Evolutionary conservation across 371 early-diverging fungal genomes (phyloP), one percentile per base, ranked within the genome.

Genomic region (Mortierella sp.): DNA sequence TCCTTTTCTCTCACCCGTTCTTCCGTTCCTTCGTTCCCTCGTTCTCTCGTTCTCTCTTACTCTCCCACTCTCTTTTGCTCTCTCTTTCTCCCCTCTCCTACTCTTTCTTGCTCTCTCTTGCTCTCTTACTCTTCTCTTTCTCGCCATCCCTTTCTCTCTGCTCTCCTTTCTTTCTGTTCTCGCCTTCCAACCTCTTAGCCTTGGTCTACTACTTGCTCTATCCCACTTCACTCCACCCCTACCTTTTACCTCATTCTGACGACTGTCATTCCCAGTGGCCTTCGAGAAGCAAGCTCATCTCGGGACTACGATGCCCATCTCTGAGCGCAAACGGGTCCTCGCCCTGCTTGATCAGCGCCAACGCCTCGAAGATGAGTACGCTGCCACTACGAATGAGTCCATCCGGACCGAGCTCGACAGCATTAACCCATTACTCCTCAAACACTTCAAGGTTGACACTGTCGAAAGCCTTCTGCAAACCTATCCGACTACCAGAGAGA

Each of bases 271-370:
- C n/a, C 25, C 30, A 28, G 16, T 44, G 37, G 45, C 46, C 1
- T n/a, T 4, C 11, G 19, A 30, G 43, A n/a, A 30, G 45, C 25
- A 29, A n/a, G 16, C 26, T 7, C 53, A 0, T 48, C 21, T 21
- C 18, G 1, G 12, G 12, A 23, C 9, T 7, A 14, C 47, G 26
- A 59, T 52, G 16, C 68, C 68, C 61, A 37, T 68, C 30, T 74
- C 74, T 21, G 74, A 74, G 46, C 65, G 74, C 57, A 74, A 74
- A 57, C 68, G 69, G 57, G 29, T 68, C 58, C 26, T 74, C 14
- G 65, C 64, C 9, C 60, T 69, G 14, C 58, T 74, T 4, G 52
- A 64, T 9, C 37, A 25, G 43, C 62, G 68, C 18, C 68, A 60
- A 15, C 19, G 37, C 45, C 66, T 74, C 21, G 74, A 74, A 57